Evolutionary conservation across 805 yeast species (phyloP).

Genomic region (Sugiyamaella mastotermitis): DNA sequence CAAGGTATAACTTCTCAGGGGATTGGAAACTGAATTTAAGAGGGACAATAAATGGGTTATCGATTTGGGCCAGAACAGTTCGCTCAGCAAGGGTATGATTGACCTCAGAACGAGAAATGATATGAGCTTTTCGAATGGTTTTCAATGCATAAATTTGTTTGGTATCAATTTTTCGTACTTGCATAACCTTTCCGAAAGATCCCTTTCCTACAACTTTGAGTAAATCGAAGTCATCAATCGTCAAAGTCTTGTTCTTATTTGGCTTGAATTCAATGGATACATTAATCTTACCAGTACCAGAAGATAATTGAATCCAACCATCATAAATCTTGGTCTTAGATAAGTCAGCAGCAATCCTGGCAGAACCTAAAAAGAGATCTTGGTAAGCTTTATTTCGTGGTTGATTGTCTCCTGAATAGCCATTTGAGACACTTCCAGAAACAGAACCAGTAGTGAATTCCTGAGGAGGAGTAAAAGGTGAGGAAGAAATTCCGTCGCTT

Average conservation of each 20-base stretch:
- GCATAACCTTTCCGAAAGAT: conserved; percentile 98
- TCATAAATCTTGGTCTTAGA: conserved; percentile 10
- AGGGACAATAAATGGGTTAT: conserved; percentile 94
- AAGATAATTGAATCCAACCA: conserved; percentile 19
- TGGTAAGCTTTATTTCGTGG: conserved; percentile 32
- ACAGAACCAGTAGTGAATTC: conserved; percentile 3
- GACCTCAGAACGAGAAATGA: conserved; percentile 89
- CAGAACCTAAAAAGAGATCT: conserved; percentile 73
- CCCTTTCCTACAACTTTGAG: conserved; percentile 97
- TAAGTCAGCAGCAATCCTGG: conserved; percentile 42
- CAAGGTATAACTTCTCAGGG: conserved; percentile 91
- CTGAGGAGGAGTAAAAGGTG: conserved; percentile 8
- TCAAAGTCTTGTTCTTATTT: conserved; percentile 49
- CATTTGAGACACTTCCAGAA: neutral
- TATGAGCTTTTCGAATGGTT: conserved; percentile 89
- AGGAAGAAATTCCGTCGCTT: neutral
- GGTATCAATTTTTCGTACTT: conserved; percentile 92
- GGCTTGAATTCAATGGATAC: conserved; percentile 68
- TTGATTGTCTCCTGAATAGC: too few species aligned
- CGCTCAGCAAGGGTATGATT: conserved; percentile 95
- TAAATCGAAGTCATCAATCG: conserved; percentile 88
- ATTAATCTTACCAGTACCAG: conserved; percentile 30
- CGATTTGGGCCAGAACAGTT: conserved; percentile 87
- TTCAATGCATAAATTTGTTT: conserved; percentile 91
- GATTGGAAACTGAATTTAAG: conserved; percentile 92